phyloP scores from a whole-genome alignment of 441 rosid genomes.

The Euphorbia schlechtendalii region DNA sequence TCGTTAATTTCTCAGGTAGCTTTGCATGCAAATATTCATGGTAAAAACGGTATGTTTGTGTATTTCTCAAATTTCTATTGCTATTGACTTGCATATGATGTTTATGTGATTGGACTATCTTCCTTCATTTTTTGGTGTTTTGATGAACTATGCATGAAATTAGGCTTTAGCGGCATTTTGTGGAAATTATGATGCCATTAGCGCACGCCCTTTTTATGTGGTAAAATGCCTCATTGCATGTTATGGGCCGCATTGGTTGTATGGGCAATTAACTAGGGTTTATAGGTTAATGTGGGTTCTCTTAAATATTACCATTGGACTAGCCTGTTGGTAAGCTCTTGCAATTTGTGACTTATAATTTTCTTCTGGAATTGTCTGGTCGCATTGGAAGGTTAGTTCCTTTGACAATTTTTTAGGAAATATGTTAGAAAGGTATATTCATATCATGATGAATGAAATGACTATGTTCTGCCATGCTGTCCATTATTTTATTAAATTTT shows the following conservation, averaged over 20 bases:
- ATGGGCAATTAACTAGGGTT: no score
- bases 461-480: background rate
- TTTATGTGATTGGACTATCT: slow-evolving; percentile 2
- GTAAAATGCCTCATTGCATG: no score
- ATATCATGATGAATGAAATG: background rate
- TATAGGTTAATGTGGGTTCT: no score
- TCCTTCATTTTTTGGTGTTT: background rate
- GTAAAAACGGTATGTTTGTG: slow-evolving; percentile 62
- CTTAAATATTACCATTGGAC: no score
- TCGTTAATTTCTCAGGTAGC: slow-evolving; percentile 47
- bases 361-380: no score
- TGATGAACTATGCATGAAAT: background rate
- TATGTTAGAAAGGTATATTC: background rate
- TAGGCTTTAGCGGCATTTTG: background rate
- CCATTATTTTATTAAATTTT: background rate
- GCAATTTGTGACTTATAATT: no score
- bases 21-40: slow-evolving; percentile 59
- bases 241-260: no score
- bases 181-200: background rate
- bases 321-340: no score
- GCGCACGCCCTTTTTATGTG: no score
- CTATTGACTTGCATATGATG: no score
- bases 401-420: background rate
- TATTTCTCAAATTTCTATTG: background rate
- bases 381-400: no score